phyloP scores from a whole-genome alignment of 1,284 basidiomycete genomes.

The Cryptococcus depauperatus region DNA sequence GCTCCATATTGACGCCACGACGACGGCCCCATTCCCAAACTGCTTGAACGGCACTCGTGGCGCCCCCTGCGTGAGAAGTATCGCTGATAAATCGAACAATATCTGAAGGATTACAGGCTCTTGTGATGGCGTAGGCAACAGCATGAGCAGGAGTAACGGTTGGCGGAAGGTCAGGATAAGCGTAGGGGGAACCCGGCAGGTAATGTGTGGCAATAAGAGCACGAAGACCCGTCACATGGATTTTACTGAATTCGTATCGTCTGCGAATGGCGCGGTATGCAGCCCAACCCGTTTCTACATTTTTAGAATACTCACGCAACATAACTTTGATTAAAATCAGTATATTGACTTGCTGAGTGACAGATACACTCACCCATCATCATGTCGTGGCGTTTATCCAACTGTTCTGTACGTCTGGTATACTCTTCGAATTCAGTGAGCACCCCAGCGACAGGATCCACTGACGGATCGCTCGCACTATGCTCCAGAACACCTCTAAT shows the following conservation, averaged over 20 bases:
- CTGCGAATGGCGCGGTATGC: slow-evolving; percentile 31
- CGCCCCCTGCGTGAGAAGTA: slow-evolving; percentile 9
- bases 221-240: slow-evolving; percentile 25
- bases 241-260: slow-evolving; percentile 28
- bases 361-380: slow-evolving; percentile 22
- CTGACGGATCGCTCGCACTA: slow-evolving; percentile 13
- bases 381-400: slow-evolving; percentile 29
- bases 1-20: slow-evolving; percentile 27
- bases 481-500: slow-evolving; percentile 22
- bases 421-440: slow-evolving; percentile 26
- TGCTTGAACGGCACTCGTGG: slow-evolving; percentile 20
- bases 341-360: background rate
- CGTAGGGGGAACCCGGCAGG: slow-evolving; percentile 24
- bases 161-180: slow-evolving; percentile 24
- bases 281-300: slow-evolving; percentile 23
- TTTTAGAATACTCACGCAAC: slow-evolving; percentile 4
- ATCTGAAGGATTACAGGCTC: slow-evolving; percentile 27
- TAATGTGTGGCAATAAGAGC: slow-evolving; percentile 31
- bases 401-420: slow-evolving; percentile 15
- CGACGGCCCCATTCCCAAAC: slow-evolving; percentile 26
- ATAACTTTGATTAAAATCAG: slow-evolving; percentile 1
- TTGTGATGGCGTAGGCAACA: slow-evolving; percentile 23
- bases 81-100: slow-evolving; percentile 25
- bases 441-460: slow-evolving; percentile 18
- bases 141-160: slow-evolving; percentile 5